A percentile compares a stretch with the other conserved stretches of the same genome.
These are phyloP conservation scores for Candida smagusa DNA, from an alignment of 1,139 yeast genomes.

Conservation along the genomic window DNA sequence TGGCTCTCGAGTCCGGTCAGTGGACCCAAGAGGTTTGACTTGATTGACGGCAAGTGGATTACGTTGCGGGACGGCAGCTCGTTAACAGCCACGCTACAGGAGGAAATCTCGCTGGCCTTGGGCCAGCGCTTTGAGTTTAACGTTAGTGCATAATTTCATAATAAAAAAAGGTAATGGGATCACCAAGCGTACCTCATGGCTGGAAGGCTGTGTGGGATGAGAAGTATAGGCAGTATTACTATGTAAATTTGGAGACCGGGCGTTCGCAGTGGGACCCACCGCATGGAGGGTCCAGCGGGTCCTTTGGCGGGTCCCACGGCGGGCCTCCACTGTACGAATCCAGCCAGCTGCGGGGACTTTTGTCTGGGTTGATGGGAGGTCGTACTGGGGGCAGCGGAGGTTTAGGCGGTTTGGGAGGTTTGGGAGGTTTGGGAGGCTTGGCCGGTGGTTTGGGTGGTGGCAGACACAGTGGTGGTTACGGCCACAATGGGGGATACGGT, in stretches of 20 bases:
- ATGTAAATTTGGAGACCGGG: conserved; percentile 21
- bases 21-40: conserved; percentile 79
- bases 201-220: conserved; percentile 32
- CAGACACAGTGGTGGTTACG: conserved; percentile 2
- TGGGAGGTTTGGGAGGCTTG: conserved; percentile 6
- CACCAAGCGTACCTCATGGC: conserved; percentile 22
- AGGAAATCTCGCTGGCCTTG: conserved; percentile 45
- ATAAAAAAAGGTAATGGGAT: conserved; percentile 1
- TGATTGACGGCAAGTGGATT: conserved; percentile 56
- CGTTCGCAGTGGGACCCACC: conserved; percentile 21
- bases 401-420: conserved; percentile 4
- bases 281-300: no score
- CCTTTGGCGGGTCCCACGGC: no score
- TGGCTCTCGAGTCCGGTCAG: conserved; percentile 91
- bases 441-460: conserved; percentile 12
- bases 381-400: conserved; percentile 13
- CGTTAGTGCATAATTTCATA: conserved; percentile 11
- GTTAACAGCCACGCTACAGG: conserved; percentile 44
- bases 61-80: conserved; percentile 55
- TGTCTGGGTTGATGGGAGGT: conserved; percentile 8
- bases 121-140: conserved; percentile 20
- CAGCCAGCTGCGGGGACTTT: conserved; percentile 1
- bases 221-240: conserved; percentile 22
- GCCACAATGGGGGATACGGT: conserved; percentile 3
- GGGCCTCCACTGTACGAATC: no score